Evolutionary conservation across 164 flowering plant species (phyloP).

Genomic region (Magnolia officinalis): DNA sequence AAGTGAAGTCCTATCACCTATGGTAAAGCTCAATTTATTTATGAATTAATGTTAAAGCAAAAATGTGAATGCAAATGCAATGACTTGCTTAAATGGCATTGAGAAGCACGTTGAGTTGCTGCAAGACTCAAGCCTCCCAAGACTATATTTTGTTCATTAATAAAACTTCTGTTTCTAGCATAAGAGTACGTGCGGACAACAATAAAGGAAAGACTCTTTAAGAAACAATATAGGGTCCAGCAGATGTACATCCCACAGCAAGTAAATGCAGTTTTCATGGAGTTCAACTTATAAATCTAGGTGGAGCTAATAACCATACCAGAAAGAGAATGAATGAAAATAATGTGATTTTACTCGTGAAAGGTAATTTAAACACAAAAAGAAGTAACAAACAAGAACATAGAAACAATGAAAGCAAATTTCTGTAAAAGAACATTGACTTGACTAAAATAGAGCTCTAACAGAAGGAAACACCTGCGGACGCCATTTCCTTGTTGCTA

Average conservation of each 20-base stretch:
- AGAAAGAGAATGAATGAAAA: neutral
- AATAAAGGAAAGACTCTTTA: neutral
- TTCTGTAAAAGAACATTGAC: neutral
- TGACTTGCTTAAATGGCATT: too few relatives aligned
- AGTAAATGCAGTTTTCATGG: neutral
- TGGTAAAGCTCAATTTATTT: neutral
- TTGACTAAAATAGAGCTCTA: neutral
- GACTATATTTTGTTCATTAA: too few relatives aligned
- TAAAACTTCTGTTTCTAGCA: too few relatives aligned
- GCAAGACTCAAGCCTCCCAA: too few relatives aligned
- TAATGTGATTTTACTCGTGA: neutral
- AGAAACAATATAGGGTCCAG: neutral
- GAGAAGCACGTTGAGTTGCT: too few relatives aligned
- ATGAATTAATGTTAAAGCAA: too few relatives aligned
- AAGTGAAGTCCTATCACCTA: neutral
- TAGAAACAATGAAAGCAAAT: too few relatives aligned
- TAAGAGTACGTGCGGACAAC: too few relatives aligned
- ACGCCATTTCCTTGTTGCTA: slow-evolving; percentile 86
- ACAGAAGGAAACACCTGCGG: slow-evolving; percentile 47
- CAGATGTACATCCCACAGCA: neutral
- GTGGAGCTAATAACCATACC: neutral
- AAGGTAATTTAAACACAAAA: neutral
- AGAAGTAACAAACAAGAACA: neutral
- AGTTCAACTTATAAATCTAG: neutral
- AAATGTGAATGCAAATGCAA: too few relatives aligned